Evolutionary conservation across 2,329 filamentous ascomycete genomes (phyloP).

Genomic region (Saccharata proteae): DNA sequence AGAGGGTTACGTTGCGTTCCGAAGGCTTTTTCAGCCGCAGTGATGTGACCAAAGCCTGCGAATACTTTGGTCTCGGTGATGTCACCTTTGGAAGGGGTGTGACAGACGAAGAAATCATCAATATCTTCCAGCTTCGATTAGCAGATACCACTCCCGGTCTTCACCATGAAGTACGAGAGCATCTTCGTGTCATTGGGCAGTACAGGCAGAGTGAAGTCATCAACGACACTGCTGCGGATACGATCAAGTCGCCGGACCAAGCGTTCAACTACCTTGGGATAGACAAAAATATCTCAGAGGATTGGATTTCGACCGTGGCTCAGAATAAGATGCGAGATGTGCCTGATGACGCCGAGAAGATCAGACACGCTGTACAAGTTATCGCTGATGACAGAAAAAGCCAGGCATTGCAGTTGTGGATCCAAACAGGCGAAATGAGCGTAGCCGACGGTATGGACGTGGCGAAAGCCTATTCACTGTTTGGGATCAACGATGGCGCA

Average conservation of each 20-base stretch:
- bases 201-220: slow-evolving; percentile 46
- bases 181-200: slow-evolving; percentile 48
- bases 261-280: slow-evolving; percentile 55
- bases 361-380: slow-evolving; percentile 42
- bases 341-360: slow-evolving; percentile 36
- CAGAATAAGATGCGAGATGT: no score
- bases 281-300: slow-evolving; percentile 35
- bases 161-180: slow-evolving; percentile 44
- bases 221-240: slow-evolving; percentile 11
- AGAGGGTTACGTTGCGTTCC: slow-evolving; percentile 46
- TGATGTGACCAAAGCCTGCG: slow-evolving; percentile 47
- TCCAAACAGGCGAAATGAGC: slow-evolving; percentile 32
- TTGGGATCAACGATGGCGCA: slow-evolving; percentile 39
- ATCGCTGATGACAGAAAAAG: slow-evolving; percentile 50
- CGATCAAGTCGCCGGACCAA: slow-evolving; percentile 49
- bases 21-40: slow-evolving; percentile 44
- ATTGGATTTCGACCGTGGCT: slow-evolving; percentile 46
- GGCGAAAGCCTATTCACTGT: slow-evolving; percentile 31
- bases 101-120: slow-evolving; percentile 50
- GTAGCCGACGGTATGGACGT: slow-evolving; percentile 39
- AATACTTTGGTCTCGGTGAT: slow-evolving; percentile 43
- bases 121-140: slow-evolving; percentile 47
- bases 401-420: slow-evolving; percentile 38
- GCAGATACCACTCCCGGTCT: slow-evolving; percentile 40
- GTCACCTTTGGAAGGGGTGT: slow-evolving; percentile 29